Evolutionary conservation across 2,329 filamentous ascomycete species (phyloP).

Genomic region (Diplodia corticola): DNA sequence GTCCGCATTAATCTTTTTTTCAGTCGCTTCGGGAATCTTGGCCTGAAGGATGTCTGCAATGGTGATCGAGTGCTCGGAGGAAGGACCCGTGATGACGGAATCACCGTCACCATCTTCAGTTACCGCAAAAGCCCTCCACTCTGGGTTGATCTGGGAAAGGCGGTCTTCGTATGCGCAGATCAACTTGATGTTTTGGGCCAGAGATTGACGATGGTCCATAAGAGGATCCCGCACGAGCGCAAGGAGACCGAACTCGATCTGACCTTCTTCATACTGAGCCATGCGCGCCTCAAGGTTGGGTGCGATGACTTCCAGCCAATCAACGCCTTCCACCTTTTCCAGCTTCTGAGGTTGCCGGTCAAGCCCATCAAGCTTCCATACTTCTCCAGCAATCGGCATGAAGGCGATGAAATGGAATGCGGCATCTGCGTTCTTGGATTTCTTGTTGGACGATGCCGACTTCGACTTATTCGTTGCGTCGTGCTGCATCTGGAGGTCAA

Average conservation of each 20-base stretch:
- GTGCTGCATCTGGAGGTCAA: slow-evolving; percentile 63
- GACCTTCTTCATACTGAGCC: slow-evolving; percentile 55
- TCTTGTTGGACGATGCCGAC: not conserved
- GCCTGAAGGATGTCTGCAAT: slow-evolving; percentile 27
- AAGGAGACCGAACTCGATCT: slow-evolving; percentile 75
- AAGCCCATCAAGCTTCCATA: slow-evolving; percentile 90
- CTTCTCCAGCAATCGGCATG: slow-evolving; percentile 68
- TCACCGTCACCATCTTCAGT: slow-evolving; percentile 28
- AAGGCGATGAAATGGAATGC: slow-evolving; percentile 90
- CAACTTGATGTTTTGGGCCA: slow-evolving; percentile 49
- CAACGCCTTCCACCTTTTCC: slow-evolving; percentile 43
- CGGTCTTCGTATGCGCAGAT: slow-evolving; percentile 43
- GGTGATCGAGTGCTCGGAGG: slow-evolving; percentile 29
- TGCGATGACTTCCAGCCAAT: slow-evolving; percentile 68
- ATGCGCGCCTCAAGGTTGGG: slow-evolving; percentile 69
- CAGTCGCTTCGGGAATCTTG: slow-evolving; percentile 25
- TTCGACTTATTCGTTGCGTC: slow-evolving; percentile 31
- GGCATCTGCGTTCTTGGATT: slow-evolving; percentile 50
- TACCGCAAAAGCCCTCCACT: slow-evolving; percentile 45
- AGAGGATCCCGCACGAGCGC: slow-evolving; percentile 71
- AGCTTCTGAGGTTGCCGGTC: slow-evolving; percentile 60
- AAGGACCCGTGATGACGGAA: slow-evolving; percentile 26
- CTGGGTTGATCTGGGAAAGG: slow-evolving; percentile 41
- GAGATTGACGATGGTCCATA: slow-evolving; percentile 44
- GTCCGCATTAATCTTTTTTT: slow-evolving; percentile 27